Evolutionary conservation across 352 stramenopile species (phyloP).

Genomic region (Pythium chondricola): DNA sequence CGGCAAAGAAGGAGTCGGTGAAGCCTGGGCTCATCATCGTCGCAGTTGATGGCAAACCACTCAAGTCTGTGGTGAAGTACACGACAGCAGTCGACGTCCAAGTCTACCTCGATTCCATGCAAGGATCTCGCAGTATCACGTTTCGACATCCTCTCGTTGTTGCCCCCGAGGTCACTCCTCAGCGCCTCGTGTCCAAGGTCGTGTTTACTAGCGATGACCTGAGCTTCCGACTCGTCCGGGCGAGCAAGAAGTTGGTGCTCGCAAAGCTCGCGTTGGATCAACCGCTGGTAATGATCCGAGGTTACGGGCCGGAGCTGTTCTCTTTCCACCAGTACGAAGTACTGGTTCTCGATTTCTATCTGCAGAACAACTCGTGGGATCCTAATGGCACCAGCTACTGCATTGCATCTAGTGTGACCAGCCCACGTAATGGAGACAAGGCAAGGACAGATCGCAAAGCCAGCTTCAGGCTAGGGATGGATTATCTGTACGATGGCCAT

Average conservation of each 20-base stretch:
- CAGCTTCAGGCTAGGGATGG: constrained; percentile 47
- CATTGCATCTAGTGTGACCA: constrained; percentile 63
- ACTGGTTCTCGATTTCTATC: constrained; percentile 60
- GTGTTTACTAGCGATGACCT: constrained; percentile 48
- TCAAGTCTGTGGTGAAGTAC: constrained; percentile 41
- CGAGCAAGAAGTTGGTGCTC: constrained; percentile 51
- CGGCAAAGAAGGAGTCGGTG: constrained; percentile 55
- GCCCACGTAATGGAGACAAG: constrained; percentile 7
- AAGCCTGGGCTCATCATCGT: constrained; percentile 70
- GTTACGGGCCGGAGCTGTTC: constrained; percentile 75
- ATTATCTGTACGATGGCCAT: constrained; percentile 63
- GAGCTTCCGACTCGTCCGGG: constrained; percentile 65
- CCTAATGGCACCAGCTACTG: constrained; percentile 43
- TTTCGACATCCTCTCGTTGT: constrained; percentile 72
- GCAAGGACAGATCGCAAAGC: constrained; percentile 1
- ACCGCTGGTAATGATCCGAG: constrained; percentile 49
- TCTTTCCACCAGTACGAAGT: constrained; percentile 76
- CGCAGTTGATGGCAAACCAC: constrained; percentile 56
- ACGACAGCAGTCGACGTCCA: constrained; percentile 52
- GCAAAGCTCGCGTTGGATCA: constrained; percentile 46
- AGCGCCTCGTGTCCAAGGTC: constrained; percentile 37
- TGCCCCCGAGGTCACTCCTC: constrained; percentile 47
- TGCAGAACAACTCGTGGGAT: constrained; percentile 57
- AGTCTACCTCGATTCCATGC: constrained; percentile 43
- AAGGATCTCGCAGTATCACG: constrained; percentile 50